Percentiles rank a stretch among this genome's conserved stretches.
Conservation (phyloP, 1,139 yeast genomes). For the Scheffersomyces stambukii region DNA sequence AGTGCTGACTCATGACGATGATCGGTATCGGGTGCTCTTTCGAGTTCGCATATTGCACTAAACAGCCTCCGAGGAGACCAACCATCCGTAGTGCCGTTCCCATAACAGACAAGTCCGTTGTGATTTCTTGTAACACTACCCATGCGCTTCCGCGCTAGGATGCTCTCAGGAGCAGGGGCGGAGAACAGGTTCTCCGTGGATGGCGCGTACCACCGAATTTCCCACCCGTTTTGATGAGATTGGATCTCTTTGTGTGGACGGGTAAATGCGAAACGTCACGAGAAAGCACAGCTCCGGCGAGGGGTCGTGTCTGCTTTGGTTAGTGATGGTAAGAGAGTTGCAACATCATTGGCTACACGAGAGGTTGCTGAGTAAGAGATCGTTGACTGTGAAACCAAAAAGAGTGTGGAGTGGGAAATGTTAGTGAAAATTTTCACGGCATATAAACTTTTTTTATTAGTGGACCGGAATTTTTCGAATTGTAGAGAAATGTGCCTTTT, state of each 20-base stretch:
- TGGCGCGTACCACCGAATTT: constrained; percentile 78
- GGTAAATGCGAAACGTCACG: constrained; percentile 65
- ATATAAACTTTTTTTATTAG: no score
- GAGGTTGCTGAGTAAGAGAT: neutral
- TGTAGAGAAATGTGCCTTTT: no score
- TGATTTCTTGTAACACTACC: constrained; percentile 71
- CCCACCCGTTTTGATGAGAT: constrained; percentile 54
- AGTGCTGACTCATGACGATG: constrained; percentile 57
- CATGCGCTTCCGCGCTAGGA: constrained; percentile 65
- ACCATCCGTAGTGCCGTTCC: constrained; percentile 72
- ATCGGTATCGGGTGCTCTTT: constrained; percentile 76
- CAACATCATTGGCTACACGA: neutral
- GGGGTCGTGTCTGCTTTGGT: neutral
- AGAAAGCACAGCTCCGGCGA: constrained; percentile 19
- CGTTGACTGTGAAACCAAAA: no score
- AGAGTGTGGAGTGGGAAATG: no score
- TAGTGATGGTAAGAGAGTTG: neutral
- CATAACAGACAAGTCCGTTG: constrained; percentile 36
- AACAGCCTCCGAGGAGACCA: constrained; percentile 51
- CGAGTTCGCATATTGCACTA: constrained; percentile 76
- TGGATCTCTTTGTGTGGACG: constrained; percentile 45
- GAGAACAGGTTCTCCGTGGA: constrained; percentile 21
- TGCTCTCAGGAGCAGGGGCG: constrained; percentile 61
- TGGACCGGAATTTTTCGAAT: no score
- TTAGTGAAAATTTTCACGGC: no score